Percentiles rank a stretch among this genome's conserved stretches.
Conservation (phyloP, 495 filamentous ascomycete species). For the Penicillium canariense region DNA sequence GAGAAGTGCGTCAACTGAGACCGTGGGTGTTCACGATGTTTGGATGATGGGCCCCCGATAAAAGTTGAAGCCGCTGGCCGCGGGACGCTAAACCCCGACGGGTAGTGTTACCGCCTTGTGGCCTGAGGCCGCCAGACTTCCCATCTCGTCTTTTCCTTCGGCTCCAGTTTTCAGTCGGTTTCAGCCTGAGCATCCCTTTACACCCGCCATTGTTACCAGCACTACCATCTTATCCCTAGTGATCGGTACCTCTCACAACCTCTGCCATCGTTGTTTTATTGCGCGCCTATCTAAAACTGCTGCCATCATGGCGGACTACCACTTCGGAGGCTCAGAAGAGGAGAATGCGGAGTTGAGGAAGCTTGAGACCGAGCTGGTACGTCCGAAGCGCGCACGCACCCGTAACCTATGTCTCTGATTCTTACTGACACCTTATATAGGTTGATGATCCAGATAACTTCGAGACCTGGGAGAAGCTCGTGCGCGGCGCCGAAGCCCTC, state of each 20-base stretch:
- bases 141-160: slow-evolving; percentile 13
- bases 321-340: slow-evolving; percentile 76
- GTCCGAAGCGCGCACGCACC: slow-evolving; percentile 8
- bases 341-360: slow-evolving; percentile 82
- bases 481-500: slow-evolving; percentile 74
- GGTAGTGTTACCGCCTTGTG: background rate
- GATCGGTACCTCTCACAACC: background rate
- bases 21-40: slow-evolving; percentile 6
- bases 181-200: slow-evolving; percentile 11
- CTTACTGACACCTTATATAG: slow-evolving; percentile 23
- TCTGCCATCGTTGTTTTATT: background rate
- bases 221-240: slow-evolving; percentile 6
- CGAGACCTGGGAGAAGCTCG: slow-evolving; percentile 91
- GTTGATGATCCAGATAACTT: slow-evolving; percentile 84
- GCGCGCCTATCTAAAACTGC: slow-evolving; percentile 4
- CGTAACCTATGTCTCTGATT: background rate
- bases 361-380: slow-evolving; percentile 73
- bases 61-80: slow-evolving; percentile 21
- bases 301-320: slow-evolving; percentile 55
- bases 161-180: slow-evolving; percentile 13
- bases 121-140: slow-evolving; percentile 6
- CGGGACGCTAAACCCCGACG: slow-evolving; percentile 4
- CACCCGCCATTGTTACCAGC: slow-evolving; percentile 18
- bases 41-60: slow-evolving; percentile 4
- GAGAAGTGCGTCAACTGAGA: background rate